phyloP scores from a whole-genome alignment of 208 protist species.

The Trypanosoma grayi region DNA sequence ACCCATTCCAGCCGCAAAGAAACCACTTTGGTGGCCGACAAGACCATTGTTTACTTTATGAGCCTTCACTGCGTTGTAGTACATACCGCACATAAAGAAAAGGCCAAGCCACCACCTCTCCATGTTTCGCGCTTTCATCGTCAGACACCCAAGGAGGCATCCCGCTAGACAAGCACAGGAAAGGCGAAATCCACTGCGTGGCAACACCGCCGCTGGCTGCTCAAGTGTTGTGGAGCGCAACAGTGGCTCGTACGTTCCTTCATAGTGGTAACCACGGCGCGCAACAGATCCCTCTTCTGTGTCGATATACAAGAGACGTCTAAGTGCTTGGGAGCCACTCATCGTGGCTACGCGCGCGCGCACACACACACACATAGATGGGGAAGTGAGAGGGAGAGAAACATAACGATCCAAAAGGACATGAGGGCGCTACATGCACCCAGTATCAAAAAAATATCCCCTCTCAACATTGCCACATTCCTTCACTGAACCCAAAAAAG shows the following conservation, averaged over 20 bases:
- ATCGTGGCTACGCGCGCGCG: slow-evolving; percentile 27
- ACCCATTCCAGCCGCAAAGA: slow-evolving; percentile 82
- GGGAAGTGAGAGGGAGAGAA: slow-evolving; percentile 23
- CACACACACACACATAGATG: slow-evolving; percentile 12
- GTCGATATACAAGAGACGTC: slow-evolving; percentile 61
- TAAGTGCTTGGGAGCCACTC: slow-evolving; percentile 69
- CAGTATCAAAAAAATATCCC: no score
- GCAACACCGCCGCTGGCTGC: slow-evolving; percentile 53
- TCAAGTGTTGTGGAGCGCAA: slow-evolving; percentile 35
- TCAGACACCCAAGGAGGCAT: slow-evolving; percentile 59
- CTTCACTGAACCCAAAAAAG: no score
- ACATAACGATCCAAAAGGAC: no score
- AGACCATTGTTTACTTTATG: slow-evolving; percentile 86
- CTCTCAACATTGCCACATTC: no score
- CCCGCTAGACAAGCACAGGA: slow-evolving; percentile 45
- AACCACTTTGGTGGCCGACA: slow-evolving; percentile 80
- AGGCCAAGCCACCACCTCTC: slow-evolving; percentile 86
- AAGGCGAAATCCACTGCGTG: slow-evolving; percentile 50
- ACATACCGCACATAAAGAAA: slow-evolving; percentile 70
- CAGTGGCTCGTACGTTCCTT: slow-evolving; percentile 57
- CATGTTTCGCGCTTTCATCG: slow-evolving; percentile 73
- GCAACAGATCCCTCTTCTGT: slow-evolving; percentile 43
- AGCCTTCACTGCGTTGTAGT: slow-evolving; percentile 80
- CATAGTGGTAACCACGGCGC: slow-evolving; percentile 66
- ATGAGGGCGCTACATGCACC: no score